Conservation (phyloP, 139 green algal genomes). For the Spirogloea muscicola region DNA sequence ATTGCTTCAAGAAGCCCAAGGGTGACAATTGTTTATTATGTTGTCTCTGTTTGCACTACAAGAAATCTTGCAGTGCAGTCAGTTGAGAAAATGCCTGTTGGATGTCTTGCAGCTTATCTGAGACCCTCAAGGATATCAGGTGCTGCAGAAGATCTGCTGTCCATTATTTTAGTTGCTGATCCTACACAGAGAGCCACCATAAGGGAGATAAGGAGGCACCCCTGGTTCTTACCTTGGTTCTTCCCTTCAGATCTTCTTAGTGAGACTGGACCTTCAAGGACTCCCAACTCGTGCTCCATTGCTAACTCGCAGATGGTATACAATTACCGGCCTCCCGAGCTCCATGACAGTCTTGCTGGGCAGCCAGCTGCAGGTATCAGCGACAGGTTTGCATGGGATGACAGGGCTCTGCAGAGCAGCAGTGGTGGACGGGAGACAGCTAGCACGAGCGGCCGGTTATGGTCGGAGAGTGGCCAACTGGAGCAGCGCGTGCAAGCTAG, state of each 20-base stretch:
- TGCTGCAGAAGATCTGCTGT: conserved; percentile 58
- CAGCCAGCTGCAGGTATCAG: conserved; percentile 13
- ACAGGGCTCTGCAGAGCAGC: neutral
- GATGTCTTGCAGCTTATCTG: conserved; percentile 47
- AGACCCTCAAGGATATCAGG: conserved; percentile 36
- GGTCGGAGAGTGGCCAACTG: conserved; percentile 19
- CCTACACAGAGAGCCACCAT: conserved; percentile 77
- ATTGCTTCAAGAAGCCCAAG: too few species aligned
- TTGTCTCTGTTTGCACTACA: too few species aligned
- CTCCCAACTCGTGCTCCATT: neutral
- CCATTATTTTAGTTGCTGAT: conserved; percentile 68
- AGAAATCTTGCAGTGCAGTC: too few species aligned
- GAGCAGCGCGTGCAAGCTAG: conserved; percentile 6
- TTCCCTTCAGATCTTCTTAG: conserved; percentile 8
- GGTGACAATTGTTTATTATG: too few species aligned
- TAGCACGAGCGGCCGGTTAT: conserved; percentile 20
- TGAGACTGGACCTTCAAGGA: neutral
- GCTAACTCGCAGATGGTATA: neutral
- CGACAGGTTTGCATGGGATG: neutral
- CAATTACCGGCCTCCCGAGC: neutral
- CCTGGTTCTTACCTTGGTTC: conserved; percentile 71
- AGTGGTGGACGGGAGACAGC: neutral
- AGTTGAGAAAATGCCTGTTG: too few species aligned
- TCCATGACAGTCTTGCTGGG: neutral
- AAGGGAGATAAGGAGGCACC: conserved; percentile 75